Percentiles rank a stretch among this genome's conserved stretches.
Evolutionary conservation across 495 filamentous ascomycete genomes (phyloP).

Genomic region (Hypoxylon lienhwacheense): DNA sequence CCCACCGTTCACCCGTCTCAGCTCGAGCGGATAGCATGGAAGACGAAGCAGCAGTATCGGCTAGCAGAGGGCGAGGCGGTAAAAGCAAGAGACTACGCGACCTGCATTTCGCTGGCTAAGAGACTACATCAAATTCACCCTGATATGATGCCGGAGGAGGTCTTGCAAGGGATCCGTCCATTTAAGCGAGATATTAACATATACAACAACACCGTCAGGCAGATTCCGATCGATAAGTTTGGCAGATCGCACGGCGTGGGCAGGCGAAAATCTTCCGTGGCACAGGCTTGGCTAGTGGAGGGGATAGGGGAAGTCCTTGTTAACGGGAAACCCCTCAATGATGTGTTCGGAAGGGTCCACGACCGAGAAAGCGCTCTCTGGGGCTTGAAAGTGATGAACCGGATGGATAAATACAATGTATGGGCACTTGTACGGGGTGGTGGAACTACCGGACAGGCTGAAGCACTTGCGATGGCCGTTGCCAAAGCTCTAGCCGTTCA

Average conservation of each 20-base stretch:
- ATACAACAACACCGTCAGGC: constrained; percentile 59
- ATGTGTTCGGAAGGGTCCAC: constrained; percentile 83
- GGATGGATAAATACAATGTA: constrained; percentile 95
- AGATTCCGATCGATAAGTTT: constrained; percentile 64
- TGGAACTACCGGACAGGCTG: constrained; percentile 91
- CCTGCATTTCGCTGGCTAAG: constrained; percentile 72
- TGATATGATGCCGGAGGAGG: constrained; percentile 68
- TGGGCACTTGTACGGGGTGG: constrained; percentile 83
- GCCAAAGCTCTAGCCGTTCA: constrained; percentile 85
- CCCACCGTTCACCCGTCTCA: constrained; percentile 65
- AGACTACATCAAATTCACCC: constrained; percentile 86
- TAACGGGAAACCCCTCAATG: constrained; percentile 79
- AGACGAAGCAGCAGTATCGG: constrained; percentile 74
- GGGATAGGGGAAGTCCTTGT: constrained; percentile 86
- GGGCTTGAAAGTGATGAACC: constrained; percentile 78
- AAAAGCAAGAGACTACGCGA: constrained; percentile 75
- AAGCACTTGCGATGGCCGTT: constrained; percentile 90
- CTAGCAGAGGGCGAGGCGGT: constrained; percentile 73
- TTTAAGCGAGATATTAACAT: constrained; percentile 79
- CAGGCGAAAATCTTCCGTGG: constrained; percentile 80
- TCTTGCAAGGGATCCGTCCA: constrained; percentile 60
- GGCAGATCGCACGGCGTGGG: constrained; percentile 79
- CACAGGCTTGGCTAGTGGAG: constrained; percentile 84
- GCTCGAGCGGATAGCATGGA: constrained; percentile 81
- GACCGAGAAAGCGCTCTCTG: constrained; percentile 94